phyloP scores from a whole-genome alignment of 768 basidiomycete species.

The Leccinum boreale region DNA sequence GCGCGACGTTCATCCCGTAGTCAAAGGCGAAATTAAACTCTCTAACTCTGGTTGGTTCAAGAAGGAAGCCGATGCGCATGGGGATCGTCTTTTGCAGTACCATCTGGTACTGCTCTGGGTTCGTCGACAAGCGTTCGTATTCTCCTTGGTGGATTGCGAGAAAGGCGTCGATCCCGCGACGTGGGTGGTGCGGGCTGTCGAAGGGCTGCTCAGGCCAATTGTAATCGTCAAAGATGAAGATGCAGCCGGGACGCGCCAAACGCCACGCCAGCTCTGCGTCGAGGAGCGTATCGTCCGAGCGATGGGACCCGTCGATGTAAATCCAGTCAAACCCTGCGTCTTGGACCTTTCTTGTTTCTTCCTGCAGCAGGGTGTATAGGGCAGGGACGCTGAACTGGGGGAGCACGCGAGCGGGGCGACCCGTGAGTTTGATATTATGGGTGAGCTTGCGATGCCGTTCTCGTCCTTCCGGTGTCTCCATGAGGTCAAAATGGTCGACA shows the following conservation, averaged over 20 bases:
- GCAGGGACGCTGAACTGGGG: conserved; percentile 53
- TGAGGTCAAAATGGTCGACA: conserved; percentile 59
- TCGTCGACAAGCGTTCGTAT: conserved; percentile 39
- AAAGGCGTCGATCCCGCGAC: conserved; percentile 55
- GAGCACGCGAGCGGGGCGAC: conserved; percentile 43
- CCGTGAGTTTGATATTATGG: conserved; percentile 47
- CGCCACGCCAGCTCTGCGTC: conserved; percentile 60
- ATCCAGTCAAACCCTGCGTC: conserved; percentile 54
- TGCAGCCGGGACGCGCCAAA: conserved; percentile 45
- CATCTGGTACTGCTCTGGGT: conserved; percentile 45
- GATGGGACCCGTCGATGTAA: conserved; percentile 58
- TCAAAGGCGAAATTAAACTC: conserved; percentile 27
- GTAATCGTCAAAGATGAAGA: conserved; percentile 60
- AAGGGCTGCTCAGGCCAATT: conserved; percentile 48
- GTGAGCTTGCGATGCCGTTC: conserved; percentile 42
- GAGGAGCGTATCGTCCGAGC: conserved; percentile 58
- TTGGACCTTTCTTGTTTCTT: conserved; percentile 36
- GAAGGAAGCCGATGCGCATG: conserved; percentile 52
- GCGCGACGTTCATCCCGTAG: conserved; percentile 48
- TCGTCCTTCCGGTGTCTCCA: conserved; percentile 44
- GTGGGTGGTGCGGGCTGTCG: conserved; percentile 51
- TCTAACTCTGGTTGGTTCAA: conserved; percentile 3
- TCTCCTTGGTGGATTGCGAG: conserved; percentile 48
- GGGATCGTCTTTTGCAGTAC: conserved; percentile 47
- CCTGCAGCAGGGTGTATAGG: conserved; percentile 43